phyloP scores from a whole-genome alignment of 148 eudicot species.

The Vaccinium macrocarpon region DNA sequence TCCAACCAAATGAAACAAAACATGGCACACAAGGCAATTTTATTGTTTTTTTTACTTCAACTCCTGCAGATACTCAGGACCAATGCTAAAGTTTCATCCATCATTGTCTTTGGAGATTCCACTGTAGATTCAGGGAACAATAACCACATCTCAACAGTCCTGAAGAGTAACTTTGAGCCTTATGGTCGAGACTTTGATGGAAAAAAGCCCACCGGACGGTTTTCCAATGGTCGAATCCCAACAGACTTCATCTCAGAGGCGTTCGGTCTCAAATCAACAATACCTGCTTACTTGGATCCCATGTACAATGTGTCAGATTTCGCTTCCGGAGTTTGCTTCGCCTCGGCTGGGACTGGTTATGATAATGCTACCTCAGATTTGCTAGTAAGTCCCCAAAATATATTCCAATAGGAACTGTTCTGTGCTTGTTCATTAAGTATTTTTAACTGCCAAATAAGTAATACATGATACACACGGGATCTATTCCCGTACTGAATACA shows the following conservation, averaged over 20 bases:
- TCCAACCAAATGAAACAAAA: not conserved
- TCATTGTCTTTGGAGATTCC: conserved; percentile 29
- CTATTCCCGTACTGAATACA: not conserved
- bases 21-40: conserved; percentile 3
- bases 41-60: conserved; percentile 12
- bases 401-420: not conserved
- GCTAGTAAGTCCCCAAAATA: conserved; percentile 18
- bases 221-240: conserved; percentile 23
- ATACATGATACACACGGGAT: not conserved
- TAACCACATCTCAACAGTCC: conserved; percentile 18
- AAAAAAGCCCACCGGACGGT: conserved; percentile 21
- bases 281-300: conserved; percentile 31
- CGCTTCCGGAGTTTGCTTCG: conserved; percentile 26
- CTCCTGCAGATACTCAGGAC: conserved; percentile 15
- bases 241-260: conserved; percentile 29
- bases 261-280: conserved; percentile 23
- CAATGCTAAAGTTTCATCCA: conserved; percentile 19
- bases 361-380: conserved; percentile 27
- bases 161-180: conserved; percentile 24
- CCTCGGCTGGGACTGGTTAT: conserved; percentile 28
- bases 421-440: not conserved
- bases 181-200: conserved; percentile 27
- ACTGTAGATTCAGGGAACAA: conserved; percentile 29
- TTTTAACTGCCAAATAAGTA: not conserved
- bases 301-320: conserved; percentile 16